Evolutionary conservation across 345 rosid genomes (phyloP).

Genomic region (Psidium friedrichsthalianum): DNA sequence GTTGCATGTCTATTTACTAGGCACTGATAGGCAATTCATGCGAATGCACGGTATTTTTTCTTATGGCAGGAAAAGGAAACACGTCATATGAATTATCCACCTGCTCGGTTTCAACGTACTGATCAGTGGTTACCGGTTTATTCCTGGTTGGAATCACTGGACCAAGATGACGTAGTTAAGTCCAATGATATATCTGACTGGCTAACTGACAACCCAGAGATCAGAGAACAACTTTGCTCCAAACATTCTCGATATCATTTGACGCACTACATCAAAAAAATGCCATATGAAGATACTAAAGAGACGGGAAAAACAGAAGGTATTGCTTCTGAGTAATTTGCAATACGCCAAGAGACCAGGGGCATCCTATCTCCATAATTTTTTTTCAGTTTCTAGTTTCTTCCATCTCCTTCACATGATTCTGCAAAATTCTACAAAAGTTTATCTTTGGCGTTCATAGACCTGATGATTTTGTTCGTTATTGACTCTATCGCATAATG

Average conservation of each 20-base stretch:
- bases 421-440: background rate
- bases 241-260: slow-evolving; percentile 86
- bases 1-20: background rate
- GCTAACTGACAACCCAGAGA: slow-evolving; percentile 57
- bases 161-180: slow-evolving; percentile 64
- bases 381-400: background rate
- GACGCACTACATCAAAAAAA: slow-evolving; percentile 87
- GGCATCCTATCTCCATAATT: background rate
- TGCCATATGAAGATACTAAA: slow-evolving; percentile 92
- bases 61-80: slow-evolving; percentile 20
- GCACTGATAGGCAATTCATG: background rate
- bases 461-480: background rate
- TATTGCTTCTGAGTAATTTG: background rate
- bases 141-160: slow-evolving; percentile 80
- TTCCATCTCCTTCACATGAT: background rate
- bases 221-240: slow-evolving; percentile 55
- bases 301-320: slow-evolving; percentile 74
- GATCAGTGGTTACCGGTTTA: slow-evolving; percentile 89
- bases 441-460: background rate
- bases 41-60: background rate
- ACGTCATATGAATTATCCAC: slow-evolving; percentile 32
- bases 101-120: slow-evolving; percentile 80
- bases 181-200: slow-evolving; percentile 82
- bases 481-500: background rate
- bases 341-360: background rate